Conservation (phyloP, 768 basidiomycete species). For the Hericium coralloides region DNA sequence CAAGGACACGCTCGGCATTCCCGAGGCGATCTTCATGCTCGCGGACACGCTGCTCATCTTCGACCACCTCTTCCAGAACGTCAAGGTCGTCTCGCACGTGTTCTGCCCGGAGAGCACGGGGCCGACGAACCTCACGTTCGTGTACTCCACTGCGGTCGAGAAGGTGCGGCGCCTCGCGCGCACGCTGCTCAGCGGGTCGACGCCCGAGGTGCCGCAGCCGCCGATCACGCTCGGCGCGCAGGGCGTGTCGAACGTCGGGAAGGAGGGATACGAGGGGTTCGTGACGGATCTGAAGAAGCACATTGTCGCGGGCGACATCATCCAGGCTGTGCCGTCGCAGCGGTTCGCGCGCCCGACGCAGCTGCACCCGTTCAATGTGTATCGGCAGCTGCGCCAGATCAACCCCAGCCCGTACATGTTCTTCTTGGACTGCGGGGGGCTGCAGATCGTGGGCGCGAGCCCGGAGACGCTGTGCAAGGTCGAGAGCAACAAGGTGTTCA, state of each 20-base stretch:
- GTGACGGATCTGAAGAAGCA: slow-evolving; percentile 91
- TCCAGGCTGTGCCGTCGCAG: slow-evolving; percentile 97
- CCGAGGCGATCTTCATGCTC: slow-evolving; percentile 95
- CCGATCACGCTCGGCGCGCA: slow-evolving; percentile 57
- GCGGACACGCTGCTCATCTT: slow-evolving; percentile 93
- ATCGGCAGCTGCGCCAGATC: slow-evolving; percentile 84
- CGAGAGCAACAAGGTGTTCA: slow-evolving; percentile 83
- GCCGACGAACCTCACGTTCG: slow-evolving; percentile 61
- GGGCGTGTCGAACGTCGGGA: slow-evolving; percentile 85
- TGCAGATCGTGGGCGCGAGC: slow-evolving; percentile 96
- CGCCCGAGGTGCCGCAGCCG: slow-evolving; percentile 60
- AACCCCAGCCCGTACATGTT: slow-evolving; percentile 99
- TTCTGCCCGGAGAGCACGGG: slow-evolving; percentile 70
- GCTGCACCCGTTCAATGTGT: slow-evolving; percentile 96
- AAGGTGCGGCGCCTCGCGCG: slow-evolving; percentile 81
- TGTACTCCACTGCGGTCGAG: slow-evolving; percentile 81
- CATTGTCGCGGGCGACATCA: slow-evolving; percentile 94
- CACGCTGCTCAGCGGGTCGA: slow-evolving; percentile 39
- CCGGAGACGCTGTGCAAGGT: slow-evolving; percentile 98
- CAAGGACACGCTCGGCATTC: slow-evolving; percentile 75
- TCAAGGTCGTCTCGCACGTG: slow-evolving; percentile 96
- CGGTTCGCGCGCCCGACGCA: slow-evolving; percentile 76
- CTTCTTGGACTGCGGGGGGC: slow-evolving; percentile 86
- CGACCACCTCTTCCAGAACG: slow-evolving; percentile 90
- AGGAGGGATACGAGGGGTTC: slow-evolving; percentile 83